Evolutionary conservation across 2,329 filamentous ascomycete species (phyloP).

Genomic region (Microascus cirrosus): DNA sequence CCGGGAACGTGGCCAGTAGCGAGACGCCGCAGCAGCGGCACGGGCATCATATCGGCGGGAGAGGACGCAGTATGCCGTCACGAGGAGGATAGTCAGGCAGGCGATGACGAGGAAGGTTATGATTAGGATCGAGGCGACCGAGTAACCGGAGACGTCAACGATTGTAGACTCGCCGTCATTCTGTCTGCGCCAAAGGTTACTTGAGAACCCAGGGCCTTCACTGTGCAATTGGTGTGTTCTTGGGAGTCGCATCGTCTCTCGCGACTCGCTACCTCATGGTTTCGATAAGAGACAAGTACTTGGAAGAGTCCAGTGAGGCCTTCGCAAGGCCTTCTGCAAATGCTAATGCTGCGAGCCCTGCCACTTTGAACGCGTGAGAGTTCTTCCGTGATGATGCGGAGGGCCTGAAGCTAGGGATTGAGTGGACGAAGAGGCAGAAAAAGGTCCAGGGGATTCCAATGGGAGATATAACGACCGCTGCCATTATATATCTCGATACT

Average conservation of each 20-base stretch:
- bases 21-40: neutral
- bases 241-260: neutral
- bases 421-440: too few species aligned
- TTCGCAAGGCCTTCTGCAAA: too few species aligned
- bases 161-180: neutral
- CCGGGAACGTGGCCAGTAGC: neutral
- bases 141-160: neutral
- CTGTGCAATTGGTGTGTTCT: neutral
- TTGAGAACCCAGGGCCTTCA: neutral
- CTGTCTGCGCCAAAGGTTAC: neutral
- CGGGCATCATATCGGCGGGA: neutral
- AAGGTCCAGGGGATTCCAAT: too few species aligned
- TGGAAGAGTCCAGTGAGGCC: too few species aligned
- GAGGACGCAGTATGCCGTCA: constrained; percentile 3
- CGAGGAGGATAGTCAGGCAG: constrained; percentile 3
- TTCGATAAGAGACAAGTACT: too few species aligned
- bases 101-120: constrained; percentile 1
- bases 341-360: too few species aligned
- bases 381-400: too few species aligned
- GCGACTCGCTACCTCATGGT: too few species aligned
- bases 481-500: too few species aligned
- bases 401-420: too few species aligned
- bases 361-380: too few species aligned
- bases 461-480: too few species aligned
- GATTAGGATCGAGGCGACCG: constrained; percentile 2